A percentile compares a stretch with the other conserved stretches of the same genome.
These are phyloP conservation scores for Aspergillus taichungensis DNA, from an alignment of 495 filamentous ascomycete species.

Conservation along the genomic window DNA sequence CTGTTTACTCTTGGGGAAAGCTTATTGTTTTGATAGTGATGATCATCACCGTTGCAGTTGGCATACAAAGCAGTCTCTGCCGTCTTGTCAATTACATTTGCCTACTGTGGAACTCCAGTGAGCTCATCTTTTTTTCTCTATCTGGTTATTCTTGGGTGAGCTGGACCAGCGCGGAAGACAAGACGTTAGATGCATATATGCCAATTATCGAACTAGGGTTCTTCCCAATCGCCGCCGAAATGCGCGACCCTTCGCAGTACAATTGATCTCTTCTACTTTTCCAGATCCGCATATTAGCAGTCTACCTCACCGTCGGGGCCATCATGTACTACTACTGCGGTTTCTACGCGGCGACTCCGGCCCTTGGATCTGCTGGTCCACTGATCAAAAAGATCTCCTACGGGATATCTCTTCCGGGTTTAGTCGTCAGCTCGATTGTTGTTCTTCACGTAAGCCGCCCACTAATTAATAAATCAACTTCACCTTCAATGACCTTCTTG, in stretches of 20 bases:
- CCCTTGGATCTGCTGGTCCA: slow-evolving; percentile 49
- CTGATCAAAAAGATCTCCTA: slow-evolving; percentile 56
- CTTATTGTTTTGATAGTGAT: slow-evolving; percentile 42
- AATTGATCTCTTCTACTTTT: slow-evolving; percentile 39
- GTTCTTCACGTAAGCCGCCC: slow-evolving; percentile 27
- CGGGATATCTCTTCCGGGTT: slow-evolving; percentile 54
- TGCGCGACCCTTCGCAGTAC: slow-evolving; percentile 52
- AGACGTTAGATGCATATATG: no score
- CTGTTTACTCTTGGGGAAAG: slow-evolving; percentile 33
- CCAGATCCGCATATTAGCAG: slow-evolving; percentile 35
- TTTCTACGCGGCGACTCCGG: slow-evolving; percentile 49
- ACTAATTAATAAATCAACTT: slow-evolving; percentile 40
- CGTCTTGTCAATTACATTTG: slow-evolving; percentile 57
- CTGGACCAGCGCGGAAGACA: no score
- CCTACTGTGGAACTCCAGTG: slow-evolving; percentile 43
- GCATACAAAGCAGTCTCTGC: slow-evolving; percentile 42
- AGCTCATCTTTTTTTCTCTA: no score
- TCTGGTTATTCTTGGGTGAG: no score
- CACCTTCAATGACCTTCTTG: no score
- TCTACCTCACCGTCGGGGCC: slow-evolving; percentile 53
- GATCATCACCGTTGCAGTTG: slow-evolving; percentile 54
- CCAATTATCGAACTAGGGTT: slow-evolving; percentile 9
- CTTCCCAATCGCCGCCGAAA: slow-evolving; percentile 61
- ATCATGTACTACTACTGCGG: slow-evolving; percentile 61
- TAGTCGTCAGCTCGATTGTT: slow-evolving; percentile 8